Evolutionary conservation across 805 yeast genomes (phyloP), one percentile per base, ranked within the genome.

Genomic region (Starmerella asiatica): DNA sequence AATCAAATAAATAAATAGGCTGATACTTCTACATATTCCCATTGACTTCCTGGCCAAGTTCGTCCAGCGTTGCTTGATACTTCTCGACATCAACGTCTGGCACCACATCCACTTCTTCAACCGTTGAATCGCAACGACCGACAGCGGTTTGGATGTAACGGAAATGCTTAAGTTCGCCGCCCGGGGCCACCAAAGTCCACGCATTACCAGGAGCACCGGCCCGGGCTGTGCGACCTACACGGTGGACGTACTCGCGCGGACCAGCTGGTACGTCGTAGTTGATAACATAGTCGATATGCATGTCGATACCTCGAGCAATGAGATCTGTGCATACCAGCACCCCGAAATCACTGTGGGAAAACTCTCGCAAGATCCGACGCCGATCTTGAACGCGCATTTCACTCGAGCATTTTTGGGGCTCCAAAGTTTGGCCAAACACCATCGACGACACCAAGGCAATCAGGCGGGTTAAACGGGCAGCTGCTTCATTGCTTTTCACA

Each of bases 201-300:
- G 94, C 94, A 28, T 64, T 62, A 56, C 99, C 99, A 0, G 49
- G 38, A 27, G 75, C 71, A 37, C 79, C 77, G 2, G 98, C 99
- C 62, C 99, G 75, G 2, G 97, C 96, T 0, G 97, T 86, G 64
- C 99, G 76, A 30, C 99, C 99, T 29, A 85, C 84, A 53, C 99
- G 71, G 60, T 91, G 99, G 21, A 91, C 84, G 50, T 91, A 91
- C 51, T 91, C 97, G 47, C 93, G 76, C 1, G 86, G 70, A 1
- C 94, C 79, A 20, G 73, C 68, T 18, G 99, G 98, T 39, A 85
- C 59, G 55, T 91, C 97, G 58, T 91, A 91, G 60, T 91, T 91
- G 37, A 91, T 63, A 11, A 91, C 95, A 46, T 74, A 71, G 32
- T 73, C 67, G 36, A 91, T 72, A 14, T 69, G 61, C 33, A 91